Base-by-base conservation (phyloP, 2,329 filamentous ascomycete species). In the Trichoderma lentiforme region DNA sequence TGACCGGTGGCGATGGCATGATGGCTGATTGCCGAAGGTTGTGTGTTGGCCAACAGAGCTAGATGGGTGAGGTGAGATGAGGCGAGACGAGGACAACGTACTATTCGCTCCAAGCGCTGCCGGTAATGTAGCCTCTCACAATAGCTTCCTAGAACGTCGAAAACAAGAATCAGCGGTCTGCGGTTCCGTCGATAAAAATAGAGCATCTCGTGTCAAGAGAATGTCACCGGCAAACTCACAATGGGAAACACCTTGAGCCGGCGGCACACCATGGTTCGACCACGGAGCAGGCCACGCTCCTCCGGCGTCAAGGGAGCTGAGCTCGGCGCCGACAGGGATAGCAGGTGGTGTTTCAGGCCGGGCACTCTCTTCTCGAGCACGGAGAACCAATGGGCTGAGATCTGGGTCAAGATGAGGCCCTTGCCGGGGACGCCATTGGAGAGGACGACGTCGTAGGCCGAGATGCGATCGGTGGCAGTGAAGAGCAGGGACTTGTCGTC, bases 101-200 rank as follows among this genome's bases (percentile, higher is more conserved):
- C 67, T 70, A 80, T 83, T 97, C 94, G 51, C 86, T 86, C 92
- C 93, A 97, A 0, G 93, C 94, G 60, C 90, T 92, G 57, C 94
- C 94, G 6, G 94, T 94, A 79, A 97, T 90, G 84, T 97, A 97
- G 75, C 94, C 94, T 72, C 94, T 90, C n/a, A 97, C 69, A 60
- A 71, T 71, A 21, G 61, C 68, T 64, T 63, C 58, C 58, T 71
- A 57, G 14, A 39, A 21, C 15, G 18, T 43, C 39, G 21, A n/a
- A 32, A 26, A 34, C 3, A 43, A 30, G 57, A 21, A 69, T 43
- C 18, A 43, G 36, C 11, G 26, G 21, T 39, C 15, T 43, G 12
- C 24, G 36, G 47, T 8, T 5, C 15, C n/a, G 18, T 36, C 11
- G 34, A 30, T 32, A 66, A 34, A 21, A 47, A 21, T 21, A 24